A percentile compares a stretch with the other conserved stretches of the same genome.
phyloP scores from a whole-genome alignment of 208 protist species.

The Trypanosoma scelopori region DNA sequence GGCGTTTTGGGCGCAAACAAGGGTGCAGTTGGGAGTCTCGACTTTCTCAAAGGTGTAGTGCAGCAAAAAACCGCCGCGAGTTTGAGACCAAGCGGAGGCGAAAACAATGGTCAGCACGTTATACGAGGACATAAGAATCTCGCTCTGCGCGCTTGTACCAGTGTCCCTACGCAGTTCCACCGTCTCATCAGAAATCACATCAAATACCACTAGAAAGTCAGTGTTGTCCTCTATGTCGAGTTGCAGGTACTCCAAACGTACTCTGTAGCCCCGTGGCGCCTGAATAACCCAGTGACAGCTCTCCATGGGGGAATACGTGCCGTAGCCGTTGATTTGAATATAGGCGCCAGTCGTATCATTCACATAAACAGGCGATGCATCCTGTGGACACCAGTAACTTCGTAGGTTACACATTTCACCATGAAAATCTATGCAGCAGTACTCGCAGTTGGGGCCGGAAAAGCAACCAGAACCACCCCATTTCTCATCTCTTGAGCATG shows the following conservation, averaged over 20 bases:
- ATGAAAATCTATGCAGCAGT: conserved; percentile 64
- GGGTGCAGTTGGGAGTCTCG: not conserved
- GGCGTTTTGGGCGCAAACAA: conserved; percentile 13
- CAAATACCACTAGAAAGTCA: conserved; percentile 52
- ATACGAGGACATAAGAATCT: conserved; percentile 27
- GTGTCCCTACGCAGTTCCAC: conserved; percentile 23
- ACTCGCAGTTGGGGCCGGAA: conserved; percentile 58
- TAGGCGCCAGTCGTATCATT: conserved; percentile 39
- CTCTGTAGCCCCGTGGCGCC: conserved; percentile 28
- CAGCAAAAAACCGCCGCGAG: conserved; percentile 47
- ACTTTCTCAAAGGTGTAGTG: conserved; percentile 49
- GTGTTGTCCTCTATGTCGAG: conserved; percentile 41
- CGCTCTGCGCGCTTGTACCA: conserved; percentile 2
- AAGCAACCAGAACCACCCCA: conserved; percentile 52
- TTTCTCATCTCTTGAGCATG: conserved; percentile 39
- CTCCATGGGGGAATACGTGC: conserved; percentile 45
- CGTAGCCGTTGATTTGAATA: conserved; percentile 71
- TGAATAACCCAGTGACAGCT: conserved; percentile 60
- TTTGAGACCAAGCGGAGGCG: conserved; percentile 49
- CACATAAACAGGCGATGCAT: conserved; percentile 36
- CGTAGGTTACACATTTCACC: conserved; percentile 55
- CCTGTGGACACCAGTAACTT: conserved; percentile 78
- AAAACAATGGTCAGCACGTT: conserved; percentile 49
- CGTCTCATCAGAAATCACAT: conserved; percentile 23
- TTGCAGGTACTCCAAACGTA: conserved; percentile 42